Base-by-base conservation (phyloP, 2,329 filamentous ascomycete genomes). In the Trichophyton verrucosum region DNA sequence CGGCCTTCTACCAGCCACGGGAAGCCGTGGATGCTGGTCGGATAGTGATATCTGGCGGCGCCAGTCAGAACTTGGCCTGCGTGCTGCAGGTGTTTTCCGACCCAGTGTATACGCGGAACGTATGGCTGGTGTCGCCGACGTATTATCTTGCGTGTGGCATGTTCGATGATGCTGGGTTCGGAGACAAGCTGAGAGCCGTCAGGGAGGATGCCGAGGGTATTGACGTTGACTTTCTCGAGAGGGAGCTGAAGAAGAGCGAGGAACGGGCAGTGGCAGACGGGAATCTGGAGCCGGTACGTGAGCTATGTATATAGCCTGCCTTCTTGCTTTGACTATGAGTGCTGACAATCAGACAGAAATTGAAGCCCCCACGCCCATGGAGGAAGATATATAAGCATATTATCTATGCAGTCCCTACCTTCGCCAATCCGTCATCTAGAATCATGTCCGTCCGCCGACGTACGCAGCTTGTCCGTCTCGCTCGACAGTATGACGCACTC, bases 121-220 rank as follows among this genome's bases (percentile, higher is more conserved):
- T 95, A 8, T 96, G 89, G 87, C 82, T 91, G 73, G 84, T 91
- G 1, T 84, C 87, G 20, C 91, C 91, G 3, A 87, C 86, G 55
- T 96, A 95, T 70, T 88, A 89, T 73, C 78, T 95, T n/a, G 88
- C 86, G 0, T 91, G 88, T 68, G 81, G 86, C n/a, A 88, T 95
- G 61, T 91, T 96, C 68, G 85, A 88, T 61, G 91, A 96, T 73
- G 80, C 85, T 3, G 87, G 89, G 0, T 90, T 95, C 65, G 77
- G 78, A 3, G 81, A 81, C 2, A 82, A 84, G 40, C 69, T 95
- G 69, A 80, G 80, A 57, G 86, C 84, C 1, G 81, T 91, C 11
- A 86, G 86, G 0, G 90, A 95, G 74, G 88, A 92, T 68, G 82
- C 82, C 0, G 83, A 89, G 68, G 91, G 91, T 0, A 75, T 95